Percentiles rank a stretch among this genome's conserved stretches.
phyloP scores from a whole-genome alignment of 2,329 filamentous ascomycete species.

The Hypomyces rosellus region DNA sequence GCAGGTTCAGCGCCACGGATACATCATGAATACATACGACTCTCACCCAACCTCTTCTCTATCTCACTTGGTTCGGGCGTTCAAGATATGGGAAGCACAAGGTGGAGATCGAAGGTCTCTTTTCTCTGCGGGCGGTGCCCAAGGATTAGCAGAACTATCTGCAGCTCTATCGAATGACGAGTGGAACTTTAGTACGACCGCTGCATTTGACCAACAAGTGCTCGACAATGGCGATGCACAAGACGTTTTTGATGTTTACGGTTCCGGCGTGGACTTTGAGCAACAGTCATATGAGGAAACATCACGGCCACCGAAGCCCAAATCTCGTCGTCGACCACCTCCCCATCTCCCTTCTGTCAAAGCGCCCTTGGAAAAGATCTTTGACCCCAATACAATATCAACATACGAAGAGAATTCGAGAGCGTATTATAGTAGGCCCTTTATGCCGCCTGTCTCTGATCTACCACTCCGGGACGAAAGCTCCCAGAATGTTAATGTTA shows the following conservation, averaged over 20 bases:
- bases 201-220: constrained; percentile 56
- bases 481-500: constrained; percentile 40
- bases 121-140: constrained; percentile 54
- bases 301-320: constrained; percentile 46
- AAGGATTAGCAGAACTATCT: constrained; percentile 40
- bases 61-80: constrained; percentile 61
- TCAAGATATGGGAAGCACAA: constrained; percentile 67
- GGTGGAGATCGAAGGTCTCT: constrained; percentile 64
- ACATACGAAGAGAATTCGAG: constrained; percentile 59
- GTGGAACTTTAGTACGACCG: constrained; percentile 63
- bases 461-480: constrained; percentile 55
- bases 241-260: constrained; percentile 56
- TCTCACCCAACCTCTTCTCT: constrained; percentile 59
- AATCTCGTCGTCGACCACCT: constrained; percentile 50
- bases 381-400: constrained; percentile 59
- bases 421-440: constrained; percentile 49
- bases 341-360: constrained; percentile 52
- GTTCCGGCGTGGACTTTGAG: constrained; percentile 49
- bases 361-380: constrained; percentile 57
- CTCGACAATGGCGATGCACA: constrained; percentile 47
- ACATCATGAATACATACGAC: constrained; percentile 56
- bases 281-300: constrained; percentile 41
- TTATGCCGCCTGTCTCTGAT: constrained; percentile 43
- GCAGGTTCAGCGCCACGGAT: constrained; percentile 62
- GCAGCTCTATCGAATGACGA: constrained; percentile 49